Conservation (phyloP, 768 basidiomycete genomes). For the Amanita subjunquillea region DNA sequence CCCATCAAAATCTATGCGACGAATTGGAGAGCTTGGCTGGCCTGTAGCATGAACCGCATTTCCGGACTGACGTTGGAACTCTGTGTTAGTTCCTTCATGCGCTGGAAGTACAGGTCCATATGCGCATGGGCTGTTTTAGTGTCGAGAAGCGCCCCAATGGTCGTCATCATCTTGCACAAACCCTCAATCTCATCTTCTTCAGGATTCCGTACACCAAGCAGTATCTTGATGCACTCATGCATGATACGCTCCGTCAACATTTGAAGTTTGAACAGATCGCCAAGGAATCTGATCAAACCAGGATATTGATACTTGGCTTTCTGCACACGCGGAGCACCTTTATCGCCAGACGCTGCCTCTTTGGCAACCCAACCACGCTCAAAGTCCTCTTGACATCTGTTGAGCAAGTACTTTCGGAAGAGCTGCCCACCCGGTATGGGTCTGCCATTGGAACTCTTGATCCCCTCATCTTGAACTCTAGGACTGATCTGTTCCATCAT, state of each 20-base stretch:
- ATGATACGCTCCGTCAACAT: conserved; percentile 98
- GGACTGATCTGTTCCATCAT: conserved; percentile 91
- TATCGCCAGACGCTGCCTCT: conserved; percentile 58
- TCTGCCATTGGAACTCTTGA: conserved; percentile 71
- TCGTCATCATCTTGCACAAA: conserved; percentile 84
- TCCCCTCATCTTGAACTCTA: conserved; percentile 81
- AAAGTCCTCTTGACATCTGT: conserved; percentile 96
- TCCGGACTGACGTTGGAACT: conserved; percentile 70
- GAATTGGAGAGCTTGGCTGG: conserved; percentile 22
- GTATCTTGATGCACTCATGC: conserved; percentile 96
- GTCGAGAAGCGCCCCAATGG: conserved; percentile 80
- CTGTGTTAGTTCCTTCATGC: conserved; percentile 78
- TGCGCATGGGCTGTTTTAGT: conserved; percentile 70
- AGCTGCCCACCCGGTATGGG: conserved; percentile 89
- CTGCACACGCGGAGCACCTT: conserved; percentile 78
- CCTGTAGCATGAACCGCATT: conserved; percentile 94
- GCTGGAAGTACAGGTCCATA: conserved; percentile 88
- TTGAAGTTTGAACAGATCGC: conserved; percentile 97
- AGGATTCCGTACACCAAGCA: conserved; percentile 83
- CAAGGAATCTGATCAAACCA: conserved; percentile 96
- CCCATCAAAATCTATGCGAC: conserved; percentile 2
- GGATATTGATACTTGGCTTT: conserved; percentile 97
- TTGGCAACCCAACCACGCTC: conserved; percentile 91
- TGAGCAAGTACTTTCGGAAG: conserved; percentile 94
- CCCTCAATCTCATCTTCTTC: conserved; percentile 98